Base-by-base conservation (phyloP, 2,329 filamentous ascomycete species). In the Coniochaeta sp. region DNA sequence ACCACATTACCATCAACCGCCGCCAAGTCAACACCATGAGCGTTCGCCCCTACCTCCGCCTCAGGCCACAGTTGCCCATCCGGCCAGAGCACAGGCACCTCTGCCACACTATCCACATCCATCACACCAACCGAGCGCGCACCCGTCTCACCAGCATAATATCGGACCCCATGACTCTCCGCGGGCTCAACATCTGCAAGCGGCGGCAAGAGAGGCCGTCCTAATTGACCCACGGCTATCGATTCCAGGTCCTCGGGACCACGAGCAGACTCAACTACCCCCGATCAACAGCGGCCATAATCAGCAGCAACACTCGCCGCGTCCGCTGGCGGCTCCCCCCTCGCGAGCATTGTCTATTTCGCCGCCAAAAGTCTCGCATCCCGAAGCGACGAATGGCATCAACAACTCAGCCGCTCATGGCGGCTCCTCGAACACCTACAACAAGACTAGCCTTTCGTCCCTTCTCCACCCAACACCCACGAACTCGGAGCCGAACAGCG, bases 381-480 rank as follows among this genome's bases (percentile, higher is more conserved):
- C 73, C 3, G 73, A 77, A 9, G 36, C 38, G 22, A 62, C 68
- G 7, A 65, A 65, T 24, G 32, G 54, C 34, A 56, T 32, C 8
- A 59, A 61, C 24, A 62, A 66, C 44, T 30, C 19, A 36, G 16
- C 55, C 7, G 17, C 17, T 71, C 65, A 61, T 32, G 63, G 67
- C 50, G 44, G 22, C 14, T 50, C 44, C 30, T 30, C 47, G 14
- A 52, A 12, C 12, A 52, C 22, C 12, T 52, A 52, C 47, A 73
- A 76, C 69, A 80, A 74, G 71, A 75, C 79, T 3, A 81, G 76
- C 66, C 66, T 83, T 6, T 79, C 80, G 8, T 76, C 77, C 1
- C 72, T 83, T 9, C 72, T 81, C n/a, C 81, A 85, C 66, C 77
- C 82, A 2, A 77, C 77, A 1, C 73, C 77, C 1, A 67, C 77